Percentiles rank a stretch among this genome's conserved stretches.
Conservation (phyloP, 768 basidiomycete species). For the Xerocomus potaroensis region DNA sequence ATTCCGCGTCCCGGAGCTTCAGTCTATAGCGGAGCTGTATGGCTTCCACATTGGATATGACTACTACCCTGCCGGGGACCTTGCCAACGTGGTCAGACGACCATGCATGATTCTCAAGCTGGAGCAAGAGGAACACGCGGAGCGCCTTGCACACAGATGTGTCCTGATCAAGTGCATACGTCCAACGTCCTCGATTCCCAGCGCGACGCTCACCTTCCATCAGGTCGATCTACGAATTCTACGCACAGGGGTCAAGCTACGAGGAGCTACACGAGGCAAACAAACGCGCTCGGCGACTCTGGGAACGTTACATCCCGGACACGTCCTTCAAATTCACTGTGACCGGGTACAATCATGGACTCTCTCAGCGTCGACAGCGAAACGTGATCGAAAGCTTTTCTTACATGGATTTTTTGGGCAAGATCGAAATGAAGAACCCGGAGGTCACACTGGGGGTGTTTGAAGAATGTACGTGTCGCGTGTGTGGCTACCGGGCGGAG, state of each 20-base stretch:
- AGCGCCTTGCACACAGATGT: constrained; percentile 68
- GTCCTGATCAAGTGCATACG: constrained; percentile 78
- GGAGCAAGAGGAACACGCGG: constrained; percentile 67
- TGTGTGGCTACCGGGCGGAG: background rate
- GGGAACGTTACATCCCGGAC: constrained; percentile 56
- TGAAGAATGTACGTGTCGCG: constrained; percentile 75
- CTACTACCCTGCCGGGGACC: constrained; percentile 39
- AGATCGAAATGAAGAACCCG: constrained; percentile 77
- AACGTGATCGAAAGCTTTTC: constrained; percentile 73
- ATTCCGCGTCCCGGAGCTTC: constrained; percentile 81
- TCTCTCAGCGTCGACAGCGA: constrained; percentile 61
- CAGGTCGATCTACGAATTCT: constrained; percentile 78
- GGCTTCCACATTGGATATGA: constrained; percentile 54
- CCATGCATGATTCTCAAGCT: constrained; percentile 76
- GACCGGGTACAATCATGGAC: constrained; percentile 68
- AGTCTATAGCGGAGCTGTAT: constrained; percentile 70
- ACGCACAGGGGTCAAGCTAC: constrained; percentile 67
- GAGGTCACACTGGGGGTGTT: constrained; percentile 70
- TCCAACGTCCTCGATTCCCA: background rate
- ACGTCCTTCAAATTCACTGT: constrained; percentile 82
- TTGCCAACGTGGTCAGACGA: constrained; percentile 43
- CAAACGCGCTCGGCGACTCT: constrained; percentile 39
- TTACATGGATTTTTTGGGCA: constrained; percentile 80
- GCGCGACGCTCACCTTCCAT: background rate
- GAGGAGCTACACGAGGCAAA: constrained; percentile 62